A percentile compares a stretch with the other conserved stretches of the same genome.
Conservation (phyloP, 805 yeast genomes). For the Teunomyces gatunensis region DNA sequence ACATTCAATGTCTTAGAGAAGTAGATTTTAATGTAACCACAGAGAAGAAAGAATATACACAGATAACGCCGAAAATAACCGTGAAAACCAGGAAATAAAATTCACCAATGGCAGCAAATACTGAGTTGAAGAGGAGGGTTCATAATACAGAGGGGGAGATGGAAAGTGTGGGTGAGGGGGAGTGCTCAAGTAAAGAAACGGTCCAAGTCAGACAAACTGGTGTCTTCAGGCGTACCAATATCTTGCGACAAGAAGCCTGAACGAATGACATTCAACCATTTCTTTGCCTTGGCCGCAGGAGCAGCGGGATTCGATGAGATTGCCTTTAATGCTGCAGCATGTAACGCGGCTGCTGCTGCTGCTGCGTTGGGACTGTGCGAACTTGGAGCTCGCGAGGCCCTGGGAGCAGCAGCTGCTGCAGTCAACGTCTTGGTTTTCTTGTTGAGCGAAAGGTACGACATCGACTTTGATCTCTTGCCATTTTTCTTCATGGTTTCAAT, state of each 20-base stretch:
- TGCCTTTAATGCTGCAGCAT: conserved; percentile 61
- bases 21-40: too few relatives aligned
- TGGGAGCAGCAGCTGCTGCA: conserved; percentile 82
- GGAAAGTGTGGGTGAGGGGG: too few relatives aligned
- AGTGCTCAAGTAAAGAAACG: conserved; percentile 29
- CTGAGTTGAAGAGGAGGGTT: too few relatives aligned
- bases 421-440: conserved; percentile 56
- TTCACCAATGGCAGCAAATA: neutral
- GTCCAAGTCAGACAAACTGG: conserved; percentile 64
- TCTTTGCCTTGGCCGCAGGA: conserved; percentile 26
- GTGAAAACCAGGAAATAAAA: neutral
- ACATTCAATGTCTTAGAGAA: too few relatives aligned
- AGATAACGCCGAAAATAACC: neutral
- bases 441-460: conserved; percentile 50
- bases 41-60: neutral
- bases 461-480: conserved; percentile 62
- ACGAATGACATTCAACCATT: conserved; percentile 72
- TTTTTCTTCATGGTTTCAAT: conserved; percentile 41
- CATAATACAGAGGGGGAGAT: neutral
- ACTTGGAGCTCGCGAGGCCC: conserved; percentile 62
- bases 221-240: conserved; percentile 75
- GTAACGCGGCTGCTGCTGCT: conserved; percentile 72
- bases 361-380: conserved; percentile 62
- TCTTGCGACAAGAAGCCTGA: conserved; percentile 77
- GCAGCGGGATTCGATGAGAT: conserved; percentile 26